Evolutionary conservation across 1,284 basidiomycete genomes (phyloP).

Genomic region (Malassezia nana): DNA sequence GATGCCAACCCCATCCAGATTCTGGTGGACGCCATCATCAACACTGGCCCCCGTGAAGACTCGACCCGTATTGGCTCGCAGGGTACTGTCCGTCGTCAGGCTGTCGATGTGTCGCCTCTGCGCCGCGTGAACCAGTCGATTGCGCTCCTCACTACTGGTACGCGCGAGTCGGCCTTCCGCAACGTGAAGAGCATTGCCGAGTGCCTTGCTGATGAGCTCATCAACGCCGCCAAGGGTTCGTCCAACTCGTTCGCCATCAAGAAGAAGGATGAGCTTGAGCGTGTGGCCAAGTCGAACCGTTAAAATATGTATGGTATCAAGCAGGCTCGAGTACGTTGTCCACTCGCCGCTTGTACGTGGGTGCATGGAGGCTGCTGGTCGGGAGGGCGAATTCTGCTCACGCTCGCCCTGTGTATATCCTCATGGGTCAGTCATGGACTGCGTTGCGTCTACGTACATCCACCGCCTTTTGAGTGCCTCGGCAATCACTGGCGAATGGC

Average conservation of each 20-base stretch:
- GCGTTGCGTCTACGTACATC: slow-evolving; percentile 1
- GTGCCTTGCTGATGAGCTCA: slow-evolving; percentile 98
- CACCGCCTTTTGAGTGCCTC: neutral
- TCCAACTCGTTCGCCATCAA: slow-evolving; percentile 99
- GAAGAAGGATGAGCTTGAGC: slow-evolving; percentile 85
- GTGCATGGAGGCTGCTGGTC: slow-evolving; percentile 11
- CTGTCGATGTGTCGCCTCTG: slow-evolving; percentile 97
- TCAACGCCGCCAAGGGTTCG: slow-evolving; percentile 99
- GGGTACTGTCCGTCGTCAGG: slow-evolving; percentile 98
- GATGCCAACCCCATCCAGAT: slow-evolving; percentile 99
- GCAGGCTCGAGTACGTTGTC: slow-evolving; percentile 6
- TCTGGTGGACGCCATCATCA: slow-evolving; percentile 94
- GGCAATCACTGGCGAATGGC: neutral
- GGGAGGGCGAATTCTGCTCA: slow-evolving; percentile 3
- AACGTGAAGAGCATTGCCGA: slow-evolving; percentile 94
- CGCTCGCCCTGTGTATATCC: slow-evolving; percentile 17
- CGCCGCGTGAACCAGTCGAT: slow-evolving; percentile 97
- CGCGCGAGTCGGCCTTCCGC: slow-evolving; percentile 98
- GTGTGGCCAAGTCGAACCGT: slow-evolving; percentile 99
- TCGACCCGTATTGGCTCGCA: slow-evolving; percentile 99
- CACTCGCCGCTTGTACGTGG: slow-evolving; percentile 7
- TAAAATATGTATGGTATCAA: slow-evolving; percentile 51
- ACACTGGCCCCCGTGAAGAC: slow-evolving; percentile 99
- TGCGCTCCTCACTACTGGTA: slow-evolving; percentile 87
- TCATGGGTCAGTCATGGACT: slow-evolving; percentile 7